These are phyloP conservation scores for Xenosphaeropsis pyriputrescens DNA, from an alignment of 2,329 filamentous ascomycete genomes.

Conservation along the genomic window DNA sequence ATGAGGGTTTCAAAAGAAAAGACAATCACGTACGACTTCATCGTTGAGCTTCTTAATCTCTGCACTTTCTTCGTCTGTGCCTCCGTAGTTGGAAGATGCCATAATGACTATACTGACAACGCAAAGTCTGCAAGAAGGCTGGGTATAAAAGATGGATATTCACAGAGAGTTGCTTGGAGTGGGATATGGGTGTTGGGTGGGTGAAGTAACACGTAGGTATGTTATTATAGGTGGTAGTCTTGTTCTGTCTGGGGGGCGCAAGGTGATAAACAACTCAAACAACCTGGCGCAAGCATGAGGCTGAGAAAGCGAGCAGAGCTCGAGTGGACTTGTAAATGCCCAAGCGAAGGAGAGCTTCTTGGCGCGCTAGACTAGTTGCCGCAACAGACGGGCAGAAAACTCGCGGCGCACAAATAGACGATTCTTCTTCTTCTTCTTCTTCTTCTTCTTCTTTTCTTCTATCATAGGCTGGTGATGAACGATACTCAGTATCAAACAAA, in stretches of 20 bases:
- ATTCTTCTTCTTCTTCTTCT: conserved; percentile 1
- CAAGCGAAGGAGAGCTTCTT: background rate
- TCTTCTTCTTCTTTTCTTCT: conserved; percentile 16
- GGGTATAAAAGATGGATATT: too few relatives aligned
- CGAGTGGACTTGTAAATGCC: background rate
- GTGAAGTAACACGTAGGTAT: too few relatives aligned
- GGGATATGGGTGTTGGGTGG: too few relatives aligned
- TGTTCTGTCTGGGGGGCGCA: too few relatives aligned
- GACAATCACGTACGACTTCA: conserved; percentile 53
- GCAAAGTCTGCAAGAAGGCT: too few relatives aligned
- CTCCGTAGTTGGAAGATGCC: conserved; percentile 61
- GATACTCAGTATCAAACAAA: conserved; percentile 37
- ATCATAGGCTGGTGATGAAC: conserved; percentile 45
- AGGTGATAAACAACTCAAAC: too few relatives aligned
- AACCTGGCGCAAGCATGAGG: background rate
- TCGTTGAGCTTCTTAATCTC: conserved; percentile 67
- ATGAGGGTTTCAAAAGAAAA: background rate
- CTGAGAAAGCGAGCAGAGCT: background rate
- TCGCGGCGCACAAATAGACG: too few relatives aligned
- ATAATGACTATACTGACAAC: conserved; percentile 24
- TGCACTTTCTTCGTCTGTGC: conserved; percentile 66
- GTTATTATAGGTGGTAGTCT: too few relatives aligned
- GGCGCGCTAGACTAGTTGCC: conserved; percentile 2
- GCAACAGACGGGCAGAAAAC: too few relatives aligned
- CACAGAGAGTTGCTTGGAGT: too few relatives aligned